Percentiles rank a stretch among this genome's conserved stretches.
Conservation (phyloP, 352 stramenopile species). For the Proteromonas lacertae region DNA sequence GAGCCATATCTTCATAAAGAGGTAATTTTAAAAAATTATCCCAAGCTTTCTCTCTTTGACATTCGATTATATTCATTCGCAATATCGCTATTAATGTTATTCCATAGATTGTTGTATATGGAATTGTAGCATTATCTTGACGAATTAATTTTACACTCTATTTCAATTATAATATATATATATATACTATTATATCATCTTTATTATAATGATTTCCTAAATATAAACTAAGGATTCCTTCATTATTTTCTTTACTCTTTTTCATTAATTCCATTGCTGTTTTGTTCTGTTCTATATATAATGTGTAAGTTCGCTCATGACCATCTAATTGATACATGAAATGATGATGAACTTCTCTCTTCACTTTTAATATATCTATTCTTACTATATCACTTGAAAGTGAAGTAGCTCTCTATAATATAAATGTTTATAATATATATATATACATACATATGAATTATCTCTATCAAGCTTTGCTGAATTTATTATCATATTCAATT, state of each 20-base stretch:
- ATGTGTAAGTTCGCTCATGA: conserved; percentile 12
- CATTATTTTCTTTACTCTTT: background rate
- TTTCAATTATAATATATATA: background rate
- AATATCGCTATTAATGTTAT: conserved; percentile 12
- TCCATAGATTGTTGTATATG: conserved; percentile 10
- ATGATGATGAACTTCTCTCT: conserved; percentile 12
- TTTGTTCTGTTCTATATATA: conserved; percentile 4
- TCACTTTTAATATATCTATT: conserved; percentile 11
- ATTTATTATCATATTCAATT: no score
- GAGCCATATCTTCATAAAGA: conserved; percentile 16
- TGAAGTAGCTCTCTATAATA: background rate
- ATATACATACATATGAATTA: no score
- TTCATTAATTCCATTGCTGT: background rate
- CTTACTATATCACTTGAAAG: background rate
- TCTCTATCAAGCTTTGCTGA: no score
- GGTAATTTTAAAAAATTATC: conserved; percentile 9
- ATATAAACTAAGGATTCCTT: background rate
- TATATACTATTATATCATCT: background rate
- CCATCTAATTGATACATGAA: conserved; percentile 11
- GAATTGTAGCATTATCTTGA: conserved; percentile 8
- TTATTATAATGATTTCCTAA: conserved; percentile 1
- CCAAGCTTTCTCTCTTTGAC: conserved; percentile 6
- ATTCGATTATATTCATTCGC: conserved; percentile 6
- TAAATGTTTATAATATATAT: background rate
- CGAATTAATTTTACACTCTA: conserved; percentile 1